Evolutionary conservation across 768 basidiomycete species (phyloP), one percentile per base, ranked within the genome.

Genomic region (Mycena galopus): DNA sequence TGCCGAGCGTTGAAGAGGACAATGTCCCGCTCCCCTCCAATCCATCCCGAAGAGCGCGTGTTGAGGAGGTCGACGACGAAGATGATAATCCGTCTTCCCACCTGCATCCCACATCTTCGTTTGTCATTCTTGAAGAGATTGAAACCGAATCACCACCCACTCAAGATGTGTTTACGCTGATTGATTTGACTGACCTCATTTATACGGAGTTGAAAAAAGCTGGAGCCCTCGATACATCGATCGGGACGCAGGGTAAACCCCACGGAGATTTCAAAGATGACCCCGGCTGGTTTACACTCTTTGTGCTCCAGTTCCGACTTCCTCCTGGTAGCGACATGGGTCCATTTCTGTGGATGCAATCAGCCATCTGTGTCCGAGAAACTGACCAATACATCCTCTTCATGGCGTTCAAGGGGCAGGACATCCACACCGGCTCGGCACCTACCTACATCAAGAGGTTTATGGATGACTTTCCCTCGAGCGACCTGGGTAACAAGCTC

Each of bases 311-410:
- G 2, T 14, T 66, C 7, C 25, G 29, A 1, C 65, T 66, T 4
- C 37, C 65, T 4, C 33, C 9, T 2, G 55, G 65, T 3, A 66
- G 65, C 39, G 65, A 66, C n/a, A n/a, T 32, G 25, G 65, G 65
- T 1, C 2, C 39, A 2, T 66, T 66, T n/a, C 3, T 66, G 11
- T 66, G 53, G 17, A 21, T 29, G 16, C 35, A 55, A 0, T 1
- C 17, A 7, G 65, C 33, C 0, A 17, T 66, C 7, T 66, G 47
- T 33, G 7, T 66, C 0, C 53, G 39, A 1, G 65, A 56, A 25
- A n/a, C 19, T 9, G 55, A 58, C 12, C 27, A n/a, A 9, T 37
- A 27, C 9, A 55, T 56, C 23, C 16, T 65, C 11, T 56, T 35
- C 11, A 27, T 17, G 12, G n/a, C 37, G 4, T 65, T 65, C 53